A percentile compares a stretch with the other conserved stretches of the same genome.
Conservation (phyloP, 108 stramenopile genomes). For the Cyclotella atomus region DNA sequence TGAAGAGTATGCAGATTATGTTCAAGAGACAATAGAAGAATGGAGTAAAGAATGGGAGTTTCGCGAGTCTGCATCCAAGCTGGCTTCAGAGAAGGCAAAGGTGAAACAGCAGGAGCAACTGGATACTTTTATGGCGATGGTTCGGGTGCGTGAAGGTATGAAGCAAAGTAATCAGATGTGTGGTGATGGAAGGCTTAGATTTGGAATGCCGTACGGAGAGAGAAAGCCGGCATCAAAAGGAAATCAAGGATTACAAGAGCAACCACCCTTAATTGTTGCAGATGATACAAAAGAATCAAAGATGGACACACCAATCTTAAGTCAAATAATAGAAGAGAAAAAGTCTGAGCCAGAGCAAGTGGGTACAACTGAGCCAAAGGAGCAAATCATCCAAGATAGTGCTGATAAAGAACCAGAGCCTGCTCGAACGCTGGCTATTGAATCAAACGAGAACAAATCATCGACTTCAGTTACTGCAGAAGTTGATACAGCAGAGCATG, state of each 20-base stretch:
- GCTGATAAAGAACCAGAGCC: too few species aligned
- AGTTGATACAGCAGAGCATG: too few species aligned
- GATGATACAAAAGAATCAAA: neutral
- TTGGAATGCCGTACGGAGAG: slow-evolving; percentile 11
- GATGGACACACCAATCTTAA: neutral
- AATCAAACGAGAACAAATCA: too few species aligned
- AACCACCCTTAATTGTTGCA: neutral
- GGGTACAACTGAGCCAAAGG: neutral
- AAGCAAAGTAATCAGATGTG: neutral
- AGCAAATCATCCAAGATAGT: neutral
- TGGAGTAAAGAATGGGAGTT: slow-evolving; percentile 9
- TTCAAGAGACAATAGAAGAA: neutral
- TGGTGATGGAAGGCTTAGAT: neutral
- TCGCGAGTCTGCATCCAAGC: neutral
- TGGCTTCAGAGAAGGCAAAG: neutral
- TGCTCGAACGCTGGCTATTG: too few species aligned
- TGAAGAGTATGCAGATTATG: neutral
- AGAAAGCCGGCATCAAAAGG: neutral
- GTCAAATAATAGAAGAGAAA: neutral
- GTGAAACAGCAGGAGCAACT: neutral
- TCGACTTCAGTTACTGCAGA: too few species aligned
- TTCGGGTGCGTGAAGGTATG: neutral
- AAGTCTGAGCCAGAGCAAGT: neutral
- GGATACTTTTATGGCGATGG: neutral
- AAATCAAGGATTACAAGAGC: neutral